A percentile compares a stretch with the other conserved stretches of the same genome.
These are phyloP conservation scores for Pleurotus citrinopileatus DNA, from an alignment of 768 basidiomycete genomes.

Conservation along the genomic window DNA sequence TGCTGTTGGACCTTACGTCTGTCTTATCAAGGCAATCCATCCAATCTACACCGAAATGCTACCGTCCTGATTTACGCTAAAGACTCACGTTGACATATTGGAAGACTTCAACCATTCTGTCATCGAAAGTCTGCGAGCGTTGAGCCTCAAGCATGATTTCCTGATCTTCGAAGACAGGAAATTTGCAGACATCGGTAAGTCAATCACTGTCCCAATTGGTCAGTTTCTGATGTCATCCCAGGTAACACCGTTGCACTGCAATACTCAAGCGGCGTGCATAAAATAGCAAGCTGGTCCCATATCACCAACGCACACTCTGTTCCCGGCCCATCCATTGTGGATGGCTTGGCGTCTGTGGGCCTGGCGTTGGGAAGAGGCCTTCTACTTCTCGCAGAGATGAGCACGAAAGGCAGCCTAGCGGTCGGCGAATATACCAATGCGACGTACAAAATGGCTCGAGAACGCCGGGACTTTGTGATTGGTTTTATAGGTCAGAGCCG, in stretches of 20 bases:
- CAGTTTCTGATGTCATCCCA: constrained; percentile 31
- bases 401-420: constrained; percentile 83
- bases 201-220: not conserved
- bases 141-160: constrained; percentile 85
- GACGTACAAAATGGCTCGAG: constrained; percentile 85
- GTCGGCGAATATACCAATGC: constrained; percentile 79
- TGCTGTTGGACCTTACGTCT: constrained; percentile 84
- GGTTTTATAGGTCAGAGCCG: constrained; percentile 93
- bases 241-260: constrained; percentile 96
- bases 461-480: constrained; percentile 82
- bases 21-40: constrained; percentile 84
- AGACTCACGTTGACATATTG: constrained; percentile 97
- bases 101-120: constrained; percentile 83
- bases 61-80: constrained; percentile 23
- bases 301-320: constrained; percentile 96
- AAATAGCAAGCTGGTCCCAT: constrained; percentile 94
- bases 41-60: constrained; percentile 19
- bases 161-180: constrained; percentile 98
- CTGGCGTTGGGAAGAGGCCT: constrained; percentile 82
- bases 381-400: constrained; percentile 95
- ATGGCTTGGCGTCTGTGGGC: constrained; percentile 87
- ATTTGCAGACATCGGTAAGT: constrained; percentile 95
- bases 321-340: constrained; percentile 92
- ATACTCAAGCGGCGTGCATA: constrained; percentile 90
- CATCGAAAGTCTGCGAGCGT: constrained; percentile 62